Percentiles rank a stretch among this genome's conserved stretches.
Evolutionary conservation across 1,284 basidiomycete genomes (phyloP).

Genomic region (Sphagnurus paluster): DNA sequence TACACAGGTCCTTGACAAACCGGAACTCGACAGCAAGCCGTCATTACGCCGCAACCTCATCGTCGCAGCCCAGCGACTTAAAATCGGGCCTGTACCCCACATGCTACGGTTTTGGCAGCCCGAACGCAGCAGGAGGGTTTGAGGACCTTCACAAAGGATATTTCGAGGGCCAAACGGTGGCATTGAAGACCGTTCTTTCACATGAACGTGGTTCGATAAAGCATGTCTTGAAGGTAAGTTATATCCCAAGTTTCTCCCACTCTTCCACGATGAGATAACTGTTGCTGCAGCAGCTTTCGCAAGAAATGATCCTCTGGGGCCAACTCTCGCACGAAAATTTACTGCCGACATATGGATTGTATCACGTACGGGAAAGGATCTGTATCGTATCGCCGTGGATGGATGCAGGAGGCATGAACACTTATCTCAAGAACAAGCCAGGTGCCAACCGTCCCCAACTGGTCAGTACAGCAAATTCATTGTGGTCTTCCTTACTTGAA

Average conservation of each 20-base stretch:
- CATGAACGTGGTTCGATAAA: not conserved
- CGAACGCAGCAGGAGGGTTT: constrained; percentile 5
- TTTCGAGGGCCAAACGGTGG: not conserved
- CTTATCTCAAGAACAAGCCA: constrained; percentile 13
- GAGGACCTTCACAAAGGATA: constrained; percentile 9
- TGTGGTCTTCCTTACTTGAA: not conserved
- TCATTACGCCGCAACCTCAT: constrained; percentile 3
- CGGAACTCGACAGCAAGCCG: not conserved
- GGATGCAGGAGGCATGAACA: constrained; percentile 16
- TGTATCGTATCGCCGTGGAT: constrained; percentile 23
- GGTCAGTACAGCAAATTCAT: constrained; percentile 7
- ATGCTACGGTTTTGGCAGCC: not conserved
- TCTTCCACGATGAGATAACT: not conserved
- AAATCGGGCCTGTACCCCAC: constrained; percentile 4
- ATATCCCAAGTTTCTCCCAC: not conserved
- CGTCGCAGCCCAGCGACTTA: not conserved
- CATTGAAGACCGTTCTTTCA: constrained; percentile 8
- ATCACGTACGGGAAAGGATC: not conserved
- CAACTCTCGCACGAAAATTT: constrained; percentile 20
- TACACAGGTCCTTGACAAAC: constrained; percentile 2
- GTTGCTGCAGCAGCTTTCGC: constrained; percentile 9
- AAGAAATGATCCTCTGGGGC: constrained; percentile 20
- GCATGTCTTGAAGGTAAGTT: constrained; percentile 1
- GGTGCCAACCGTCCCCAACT: constrained; percentile 8
- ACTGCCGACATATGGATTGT: constrained; percentile 20